A percentile compares a stretch with the other conserved stretches of the same genome.
Conservation (phyloP, 2,329 filamentous ascomycete species). For the Trichoderma brevicompactum region DNA sequence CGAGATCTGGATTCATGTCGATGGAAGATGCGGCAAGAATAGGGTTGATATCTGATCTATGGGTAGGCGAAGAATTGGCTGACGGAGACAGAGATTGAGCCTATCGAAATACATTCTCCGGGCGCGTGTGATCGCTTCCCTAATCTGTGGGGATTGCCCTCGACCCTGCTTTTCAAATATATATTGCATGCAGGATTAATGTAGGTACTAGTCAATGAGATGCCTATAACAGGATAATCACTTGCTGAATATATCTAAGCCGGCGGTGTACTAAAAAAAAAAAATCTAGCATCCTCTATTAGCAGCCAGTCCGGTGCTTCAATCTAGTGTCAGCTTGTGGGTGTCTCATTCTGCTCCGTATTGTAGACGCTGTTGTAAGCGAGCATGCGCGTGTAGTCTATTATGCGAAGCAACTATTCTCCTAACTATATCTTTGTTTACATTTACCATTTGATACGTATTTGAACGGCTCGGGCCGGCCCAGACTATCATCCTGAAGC, state of each 20-base stretch:
- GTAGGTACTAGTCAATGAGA: not conserved
- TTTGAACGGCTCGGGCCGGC: slow-evolving; percentile 14
- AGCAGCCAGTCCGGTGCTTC: not conserved
- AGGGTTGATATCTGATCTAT: not conserved
- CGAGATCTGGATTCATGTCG: slow-evolving; percentile 1
- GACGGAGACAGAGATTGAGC: not conserved
- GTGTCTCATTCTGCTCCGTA: too few relatives aligned
- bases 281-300: not conserved
- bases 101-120: not conserved
- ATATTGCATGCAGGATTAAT: not conserved
- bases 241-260: not conserved
- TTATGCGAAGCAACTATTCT: not conserved
- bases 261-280: slow-evolving; percentile 2
- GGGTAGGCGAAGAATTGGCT: not conserved
- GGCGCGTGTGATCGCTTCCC: slow-evolving; percentile 15
- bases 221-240: slow-evolving; percentile 11
- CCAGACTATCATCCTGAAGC: not conserved
- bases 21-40: slow-evolving; percentile 13
- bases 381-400: too few relatives aligned
- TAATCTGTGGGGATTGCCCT: not conserved
- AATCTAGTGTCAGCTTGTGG: not conserved
- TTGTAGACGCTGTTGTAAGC: too few relatives aligned
- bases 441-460: too few relatives aligned
- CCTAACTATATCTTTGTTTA: too few relatives aligned
- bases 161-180: not conserved